phyloP scores from a whole-genome alignment of 495 filamentous ascomycete genomes.

The Talaromyces proteolyticus region DNA sequence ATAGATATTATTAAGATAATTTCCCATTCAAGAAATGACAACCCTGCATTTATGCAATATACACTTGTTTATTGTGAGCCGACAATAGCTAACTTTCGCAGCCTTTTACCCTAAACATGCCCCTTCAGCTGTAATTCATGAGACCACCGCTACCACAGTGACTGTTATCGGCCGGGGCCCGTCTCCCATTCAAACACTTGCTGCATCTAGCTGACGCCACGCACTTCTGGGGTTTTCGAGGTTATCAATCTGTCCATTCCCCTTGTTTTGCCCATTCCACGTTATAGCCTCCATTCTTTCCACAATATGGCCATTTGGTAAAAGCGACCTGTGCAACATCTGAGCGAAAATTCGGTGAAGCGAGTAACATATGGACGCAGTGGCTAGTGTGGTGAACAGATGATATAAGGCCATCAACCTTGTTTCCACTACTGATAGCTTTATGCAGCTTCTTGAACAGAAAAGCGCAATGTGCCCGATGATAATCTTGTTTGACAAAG shows the following conservation, averaged over 20 bases:
- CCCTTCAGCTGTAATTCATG: no score
- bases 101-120: no score
- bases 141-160: no score
- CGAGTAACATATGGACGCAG: background rate
- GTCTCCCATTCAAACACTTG: no score
- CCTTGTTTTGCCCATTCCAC: background rate
- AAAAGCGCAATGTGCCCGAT: background rate
- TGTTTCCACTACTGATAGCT: background rate
- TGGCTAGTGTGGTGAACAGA: background rate
- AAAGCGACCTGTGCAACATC: background rate
- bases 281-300: background rate
- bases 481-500: background rate
- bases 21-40: no score
- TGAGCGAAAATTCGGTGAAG: background rate
- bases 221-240: no score
- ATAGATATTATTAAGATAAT: no score
- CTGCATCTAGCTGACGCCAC: no score
- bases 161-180: no score
- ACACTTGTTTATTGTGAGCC: no score
- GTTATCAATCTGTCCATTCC: background rate
- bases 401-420: background rate
- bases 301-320: background rate
- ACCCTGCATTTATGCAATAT: no score
- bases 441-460: background rate
- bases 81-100: no score